Evolutionary conservation across 2,329 filamentous ascomycete species (phyloP).

Genomic region (Colletotrichum godetiae): DNA sequence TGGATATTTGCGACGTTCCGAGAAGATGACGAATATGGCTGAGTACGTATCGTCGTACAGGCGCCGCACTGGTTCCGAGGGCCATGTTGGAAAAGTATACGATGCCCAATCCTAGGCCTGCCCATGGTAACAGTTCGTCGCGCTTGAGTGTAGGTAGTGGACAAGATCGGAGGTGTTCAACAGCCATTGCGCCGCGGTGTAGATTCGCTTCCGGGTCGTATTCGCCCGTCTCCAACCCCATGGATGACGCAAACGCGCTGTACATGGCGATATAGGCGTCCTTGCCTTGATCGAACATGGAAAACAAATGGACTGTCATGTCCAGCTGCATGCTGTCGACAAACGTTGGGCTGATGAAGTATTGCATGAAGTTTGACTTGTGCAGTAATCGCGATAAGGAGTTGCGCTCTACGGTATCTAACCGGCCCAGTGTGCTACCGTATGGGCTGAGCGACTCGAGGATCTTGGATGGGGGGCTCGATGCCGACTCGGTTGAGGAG

Average conservation of each 20-base stretch:
- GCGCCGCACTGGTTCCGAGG: constrained; percentile 31
- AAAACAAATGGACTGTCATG: constrained; percentile 31
- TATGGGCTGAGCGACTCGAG: constrained; percentile 25
- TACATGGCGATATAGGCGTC: constrained; percentile 34
- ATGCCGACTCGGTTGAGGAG: constrained; percentile 30
- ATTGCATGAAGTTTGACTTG: constrained; percentile 33
- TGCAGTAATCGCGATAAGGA: constrained; percentile 24
- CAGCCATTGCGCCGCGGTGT: constrained; percentile 29
- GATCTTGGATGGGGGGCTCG: constrained; percentile 29
- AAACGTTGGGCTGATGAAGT: constrained; percentile 28
- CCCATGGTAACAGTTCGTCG: constrained; percentile 27
- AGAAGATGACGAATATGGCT: constrained; percentile 31
- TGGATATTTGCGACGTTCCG: constrained; percentile 23
- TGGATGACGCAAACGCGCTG: constrained; percentile 23
- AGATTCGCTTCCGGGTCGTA: constrained; percentile 28
- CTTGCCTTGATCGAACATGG: constrained; percentile 33
- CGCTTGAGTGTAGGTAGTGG: constrained; percentile 22
- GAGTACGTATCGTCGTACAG: constrained; percentile 28
- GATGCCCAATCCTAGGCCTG: constrained; percentile 21
- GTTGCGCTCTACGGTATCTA: constrained; percentile 5
- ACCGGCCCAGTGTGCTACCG: constrained; percentile 22
- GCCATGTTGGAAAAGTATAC: constrained; percentile 34
- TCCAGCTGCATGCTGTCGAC: constrained; percentile 33
- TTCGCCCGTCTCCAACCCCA: constrained; percentile 28
- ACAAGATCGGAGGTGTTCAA: constrained; percentile 29